Conservation (phyloP, 257 asterid species). For the Dorcoceras hygrometricum region DNA sequence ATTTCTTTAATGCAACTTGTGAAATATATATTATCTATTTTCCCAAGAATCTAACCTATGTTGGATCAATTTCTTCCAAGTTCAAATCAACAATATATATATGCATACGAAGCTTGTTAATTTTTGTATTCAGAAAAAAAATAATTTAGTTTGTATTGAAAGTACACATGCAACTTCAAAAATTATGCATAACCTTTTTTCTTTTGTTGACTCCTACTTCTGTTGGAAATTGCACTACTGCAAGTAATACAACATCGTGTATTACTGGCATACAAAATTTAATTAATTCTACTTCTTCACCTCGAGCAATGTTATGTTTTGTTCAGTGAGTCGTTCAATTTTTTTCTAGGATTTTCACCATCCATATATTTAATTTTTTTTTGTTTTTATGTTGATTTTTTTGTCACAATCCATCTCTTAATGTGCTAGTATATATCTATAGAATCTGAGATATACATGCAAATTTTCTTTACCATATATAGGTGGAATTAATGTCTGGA, state of each 20-base stretch:
- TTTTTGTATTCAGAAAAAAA: background rate
- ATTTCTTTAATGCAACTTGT: constrained; percentile 35
- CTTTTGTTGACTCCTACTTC: no score
- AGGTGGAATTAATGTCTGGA: no score
- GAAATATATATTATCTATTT: constrained; percentile 27
- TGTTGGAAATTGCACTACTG: background rate
- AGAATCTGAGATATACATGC: no score
- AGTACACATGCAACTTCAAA: background rate
- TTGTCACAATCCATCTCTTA: background rate
- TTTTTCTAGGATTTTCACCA: background rate
- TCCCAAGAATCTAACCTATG: constrained; percentile 32
- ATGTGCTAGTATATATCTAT: no score
- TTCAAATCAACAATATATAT: background rate
- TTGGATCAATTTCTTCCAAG: constrained; percentile 21
- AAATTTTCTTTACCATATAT: no score
- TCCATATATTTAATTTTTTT: no score
- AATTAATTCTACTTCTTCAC: background rate
- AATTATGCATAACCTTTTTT: no score
- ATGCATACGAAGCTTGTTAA: background rate
- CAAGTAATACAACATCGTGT: background rate
- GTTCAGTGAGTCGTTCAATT: no score
- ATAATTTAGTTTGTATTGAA: background rate
- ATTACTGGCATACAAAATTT: no score
- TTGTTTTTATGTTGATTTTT: no score
- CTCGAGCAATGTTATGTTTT: no score